phyloP scores from a whole-genome alignment of 306 rosid species.

The Dalbergia cultrata region DNA sequence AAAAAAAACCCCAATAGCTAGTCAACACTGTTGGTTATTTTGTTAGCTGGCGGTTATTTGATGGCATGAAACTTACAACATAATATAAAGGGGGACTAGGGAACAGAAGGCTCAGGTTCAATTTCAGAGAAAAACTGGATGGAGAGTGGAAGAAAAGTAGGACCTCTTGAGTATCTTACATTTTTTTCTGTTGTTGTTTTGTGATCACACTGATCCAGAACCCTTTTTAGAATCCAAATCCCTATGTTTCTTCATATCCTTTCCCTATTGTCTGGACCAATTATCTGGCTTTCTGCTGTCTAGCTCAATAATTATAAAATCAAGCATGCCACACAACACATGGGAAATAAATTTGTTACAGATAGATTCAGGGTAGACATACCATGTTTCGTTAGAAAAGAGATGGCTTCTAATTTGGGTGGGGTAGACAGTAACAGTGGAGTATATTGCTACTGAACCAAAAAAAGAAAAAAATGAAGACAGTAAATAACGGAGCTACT shows the following conservation, averaged over 20 bases:
- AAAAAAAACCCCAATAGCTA: too few relatives aligned
- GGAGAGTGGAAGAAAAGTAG: neutral
- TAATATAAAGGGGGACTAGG: neutral
- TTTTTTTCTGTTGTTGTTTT: neutral
- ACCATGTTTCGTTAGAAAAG: conserved; percentile 14
- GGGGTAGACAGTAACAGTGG: neutral
- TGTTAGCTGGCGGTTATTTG: too few relatives aligned
- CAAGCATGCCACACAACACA: neutral
- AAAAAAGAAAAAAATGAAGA: neutral
- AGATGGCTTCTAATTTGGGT: neutral
- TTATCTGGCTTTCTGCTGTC: neutral
- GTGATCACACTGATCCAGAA: neutral
- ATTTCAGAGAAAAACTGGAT: neutral
- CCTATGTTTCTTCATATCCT: neutral
- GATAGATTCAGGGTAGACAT: conserved; percentile 1
- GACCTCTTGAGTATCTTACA: neutral
- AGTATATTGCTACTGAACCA: neutral
- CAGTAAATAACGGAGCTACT: conserved; percentile 15
- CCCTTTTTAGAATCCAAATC: neutral
- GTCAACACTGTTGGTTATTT: too few relatives aligned
- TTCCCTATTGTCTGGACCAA: neutral
- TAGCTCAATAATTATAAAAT: conserved; percentile 22
- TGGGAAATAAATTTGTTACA: neutral
- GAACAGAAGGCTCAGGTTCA: neutral
- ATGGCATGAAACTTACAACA: too few relatives aligned